Percentiles rank a stretch among this genome's conserved stretches.
Evolutionary conservation across 2,329 filamentous ascomycete species (phyloP).

Genomic region (Fusarium chuoi): DNA sequence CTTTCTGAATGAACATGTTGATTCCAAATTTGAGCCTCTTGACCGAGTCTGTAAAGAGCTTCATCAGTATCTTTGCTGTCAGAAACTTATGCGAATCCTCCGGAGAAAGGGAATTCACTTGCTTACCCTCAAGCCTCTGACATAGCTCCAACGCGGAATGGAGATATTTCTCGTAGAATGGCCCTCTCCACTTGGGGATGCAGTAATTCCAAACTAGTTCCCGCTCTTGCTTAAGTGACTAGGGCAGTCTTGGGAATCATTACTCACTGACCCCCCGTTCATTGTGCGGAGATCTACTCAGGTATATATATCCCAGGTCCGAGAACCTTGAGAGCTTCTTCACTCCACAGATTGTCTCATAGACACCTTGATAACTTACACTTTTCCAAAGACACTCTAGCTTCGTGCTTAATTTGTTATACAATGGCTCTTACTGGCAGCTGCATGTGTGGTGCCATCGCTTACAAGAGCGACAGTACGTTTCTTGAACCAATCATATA

Average conservation of each 20-base stretch:
- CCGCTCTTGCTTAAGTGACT: neutral
- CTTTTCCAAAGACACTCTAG: slow-evolving; percentile 25
- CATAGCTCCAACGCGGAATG: neutral
- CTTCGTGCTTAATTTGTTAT: neutral
- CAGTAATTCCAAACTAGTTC: slow-evolving; percentile 21
- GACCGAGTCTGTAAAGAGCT: neutral
- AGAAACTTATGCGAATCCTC: neutral
- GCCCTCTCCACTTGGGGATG: slow-evolving; percentile 6
- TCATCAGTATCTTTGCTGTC: neutral
- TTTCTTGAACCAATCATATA: neutral
- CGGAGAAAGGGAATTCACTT: neutral
- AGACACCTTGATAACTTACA: slow-evolving; percentile 28
- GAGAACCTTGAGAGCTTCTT: slow-evolving; percentile 39
- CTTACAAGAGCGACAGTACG: slow-evolving; percentile 50
- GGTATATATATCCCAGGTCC: slow-evolving; percentile 34
- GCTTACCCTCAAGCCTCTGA: neutral
- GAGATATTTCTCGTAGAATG: neutral
- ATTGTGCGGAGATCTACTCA: neutral
- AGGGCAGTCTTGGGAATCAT: neutral
- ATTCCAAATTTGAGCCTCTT: neutral
- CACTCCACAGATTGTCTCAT: slow-evolving; percentile 18
- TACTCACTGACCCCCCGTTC: neutral
- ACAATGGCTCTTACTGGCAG: slow-evolving; percentile 45
- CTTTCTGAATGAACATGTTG: neutral
- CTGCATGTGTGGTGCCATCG: slow-evolving; percentile 52